Conservation (phyloP, 805 yeast genomes). For the Teunomyces atbi region DNA sequence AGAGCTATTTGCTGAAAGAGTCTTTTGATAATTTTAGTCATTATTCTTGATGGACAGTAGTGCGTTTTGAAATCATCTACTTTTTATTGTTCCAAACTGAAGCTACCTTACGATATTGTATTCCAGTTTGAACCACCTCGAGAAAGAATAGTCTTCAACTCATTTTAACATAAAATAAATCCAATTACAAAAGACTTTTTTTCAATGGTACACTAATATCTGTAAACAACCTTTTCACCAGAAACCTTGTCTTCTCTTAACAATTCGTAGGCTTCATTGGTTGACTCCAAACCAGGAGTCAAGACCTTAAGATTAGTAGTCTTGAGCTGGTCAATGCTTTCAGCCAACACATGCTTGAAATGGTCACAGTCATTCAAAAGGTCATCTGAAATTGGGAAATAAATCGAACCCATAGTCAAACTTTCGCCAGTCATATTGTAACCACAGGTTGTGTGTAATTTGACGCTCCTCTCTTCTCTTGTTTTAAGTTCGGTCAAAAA, state of each 20-base stretch:
- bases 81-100: too few species aligned
- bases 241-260: conserved; percentile 37
- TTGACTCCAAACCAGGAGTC: conserved; percentile 25
- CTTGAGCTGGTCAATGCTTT: conserved; percentile 13
- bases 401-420: neutral
- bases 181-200: too few species aligned
- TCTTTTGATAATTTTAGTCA: too few species aligned
- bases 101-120: too few species aligned
- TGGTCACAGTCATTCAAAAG: conserved; percentile 8
- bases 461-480: conserved; percentile 2
- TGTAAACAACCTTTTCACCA: conserved; percentile 45
- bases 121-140: too few species aligned
- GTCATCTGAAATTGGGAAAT: conserved; percentile 1
- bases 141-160: too few species aligned
- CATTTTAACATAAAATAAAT: too few species aligned
- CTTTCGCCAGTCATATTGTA: conserved; percentile 8
- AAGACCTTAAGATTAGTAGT: conserved; percentile 23
- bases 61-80: too few species aligned
- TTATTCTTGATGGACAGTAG: too few species aligned
- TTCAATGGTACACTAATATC: too few species aligned
- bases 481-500: neutral
- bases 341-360: conserved; percentile 27
- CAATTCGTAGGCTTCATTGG: conserved; percentile 36
- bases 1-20: too few species aligned
- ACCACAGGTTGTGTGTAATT: conserved; percentile 3